Base-by-base conservation (phyloP, 2,329 filamentous ascomycete species). In the Talaromyces sp. region DNA sequence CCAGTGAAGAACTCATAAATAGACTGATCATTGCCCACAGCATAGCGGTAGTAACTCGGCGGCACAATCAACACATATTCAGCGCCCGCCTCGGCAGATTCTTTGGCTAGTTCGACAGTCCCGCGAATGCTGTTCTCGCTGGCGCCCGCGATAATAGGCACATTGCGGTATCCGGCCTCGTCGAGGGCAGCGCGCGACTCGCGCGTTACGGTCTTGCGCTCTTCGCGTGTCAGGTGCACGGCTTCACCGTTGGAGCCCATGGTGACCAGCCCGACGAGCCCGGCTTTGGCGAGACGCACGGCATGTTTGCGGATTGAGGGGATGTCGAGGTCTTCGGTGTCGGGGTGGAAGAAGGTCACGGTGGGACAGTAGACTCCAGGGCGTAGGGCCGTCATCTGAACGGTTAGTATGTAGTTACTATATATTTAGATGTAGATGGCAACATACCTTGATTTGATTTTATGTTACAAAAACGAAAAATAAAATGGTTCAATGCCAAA, bases 211-310 rank as follows among this genome's bases (percentile, higher is more conserved):
- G 85, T 84, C 55, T 85, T 75, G 74, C 92, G 92, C 77, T 96
- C 92, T 64, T 88, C 85, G 52, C 86, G 85, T 59, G 88, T 90
- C 70, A 93, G 88, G 80, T 96, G 91, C 60, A 92, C 89, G 27
- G 92, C 91, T 80, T 96, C 92, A 63, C 92, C 92, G 77, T 96
- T 96, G 67, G 91, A 96, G 64, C 92, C 92, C 88, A 95, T 92
- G 67, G 88, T 89, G 51, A 95, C 90, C 28, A 96, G 83, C 39
- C 92, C 92, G 55, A 88, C 90, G 11, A 96, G 85, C 9, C 92
- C 92, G 62, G 86, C 89, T 72, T 87, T 81, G 44, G 88, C 89
- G 55, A 96, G 85, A 55, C 91, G 88, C 67, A 90, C 85, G 27
- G 90, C 89, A 73, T 96, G 92, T 72, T 85, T 88, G 77, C 91